A percentile compares a stretch with the other conserved stretches of the same genome.
Conservation (phyloP, 495 filamentous ascomycete genomes). For the Penicillium alfredii region DNA sequence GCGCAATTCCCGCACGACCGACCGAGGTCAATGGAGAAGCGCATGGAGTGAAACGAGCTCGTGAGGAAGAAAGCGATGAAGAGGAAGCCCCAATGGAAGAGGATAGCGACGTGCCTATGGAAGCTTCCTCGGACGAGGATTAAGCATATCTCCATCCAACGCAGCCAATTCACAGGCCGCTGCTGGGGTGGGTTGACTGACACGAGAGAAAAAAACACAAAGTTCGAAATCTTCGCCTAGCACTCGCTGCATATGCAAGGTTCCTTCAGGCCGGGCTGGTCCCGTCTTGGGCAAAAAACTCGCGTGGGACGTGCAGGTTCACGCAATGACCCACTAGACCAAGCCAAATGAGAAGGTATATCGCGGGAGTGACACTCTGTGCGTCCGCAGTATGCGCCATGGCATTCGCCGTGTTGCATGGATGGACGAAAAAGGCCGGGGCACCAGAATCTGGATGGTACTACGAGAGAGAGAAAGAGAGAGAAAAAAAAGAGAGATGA, state of each 20-base stretch:
- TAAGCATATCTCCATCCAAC: constrained; percentile 14
- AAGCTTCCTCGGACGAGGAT: constrained; percentile 50
- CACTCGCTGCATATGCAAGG: constrained; percentile 3
- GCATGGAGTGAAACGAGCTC: constrained; percentile 57
- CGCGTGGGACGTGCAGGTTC: constrained; percentile 61
- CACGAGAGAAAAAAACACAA: too few relatives aligned
- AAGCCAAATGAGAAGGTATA: constrained; percentile 76
- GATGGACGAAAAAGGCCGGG: constrained; percentile 77
- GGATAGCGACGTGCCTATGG: constrained; percentile 52
- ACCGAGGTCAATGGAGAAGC: constrained; percentile 32
- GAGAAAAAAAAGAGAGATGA: constrained; percentile 1
- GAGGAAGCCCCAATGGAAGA: constrained; percentile 73
- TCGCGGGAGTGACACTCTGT: constrained; percentile 48
- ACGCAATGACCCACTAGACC: constrained; percentile 69
- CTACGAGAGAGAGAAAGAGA: constrained; percentile 36
- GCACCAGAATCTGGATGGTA: constrained; percentile 71
- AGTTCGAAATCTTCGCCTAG: not conserved
- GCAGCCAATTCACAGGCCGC: not conserved
- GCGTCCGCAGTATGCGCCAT: constrained; percentile 48
- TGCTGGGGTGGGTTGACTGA: constrained; percentile 3
- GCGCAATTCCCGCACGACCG: constrained; percentile 38
- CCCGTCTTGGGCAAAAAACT: constrained; percentile 29
- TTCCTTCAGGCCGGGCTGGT: constrained; percentile 15
- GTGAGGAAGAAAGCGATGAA: constrained; percentile 66
- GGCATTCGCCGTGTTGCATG: constrained; percentile 76